These are phyloP conservation scores for Russula sp. DNA, from an alignment of 768 basidiomycete species.

Conservation along the genomic window DNA sequence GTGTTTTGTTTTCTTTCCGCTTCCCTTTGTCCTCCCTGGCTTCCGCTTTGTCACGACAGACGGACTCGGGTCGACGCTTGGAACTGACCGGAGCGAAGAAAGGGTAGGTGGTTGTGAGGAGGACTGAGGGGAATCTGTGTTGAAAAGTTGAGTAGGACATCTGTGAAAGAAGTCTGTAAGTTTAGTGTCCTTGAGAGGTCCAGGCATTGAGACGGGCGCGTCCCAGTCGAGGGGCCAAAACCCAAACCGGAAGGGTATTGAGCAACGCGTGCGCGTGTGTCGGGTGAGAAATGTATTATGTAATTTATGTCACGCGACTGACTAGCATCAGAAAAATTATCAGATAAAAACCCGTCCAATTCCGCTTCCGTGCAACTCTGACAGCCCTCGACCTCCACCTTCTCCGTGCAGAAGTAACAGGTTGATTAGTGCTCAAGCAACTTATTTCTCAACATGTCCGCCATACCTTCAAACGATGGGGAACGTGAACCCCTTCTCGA, in stretches of 20 bases:
- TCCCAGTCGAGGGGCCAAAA: not conserved
- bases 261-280: not conserved
- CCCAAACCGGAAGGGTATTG: not conserved
- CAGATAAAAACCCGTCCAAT: not conserved
- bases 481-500: conserved; percentile 19
- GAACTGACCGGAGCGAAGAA: not conserved
- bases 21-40: conserved; percentile 21
- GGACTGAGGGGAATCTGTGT: not conserved
- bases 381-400: no score
- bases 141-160: not conserved
- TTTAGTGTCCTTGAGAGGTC: conserved; percentile 8
- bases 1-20: conserved; percentile 22
- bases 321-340: not conserved
- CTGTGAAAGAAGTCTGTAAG: conserved; percentile 15
- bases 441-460: not conserved
- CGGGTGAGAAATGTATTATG: not conserved
- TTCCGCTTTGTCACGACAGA: conserved; percentile 12
- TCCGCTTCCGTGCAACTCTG: no score
- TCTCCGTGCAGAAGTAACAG: no score
- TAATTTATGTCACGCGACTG: not conserved
- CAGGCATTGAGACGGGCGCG: conserved; percentile 8
- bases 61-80: not conserved
- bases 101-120: not conserved
- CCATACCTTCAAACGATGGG: not conserved
- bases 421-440: not conserved